Evolutionary conservation across 805 yeast genomes (phyloP).

Genomic region (Metschnikowia drakensbergensis): DNA sequence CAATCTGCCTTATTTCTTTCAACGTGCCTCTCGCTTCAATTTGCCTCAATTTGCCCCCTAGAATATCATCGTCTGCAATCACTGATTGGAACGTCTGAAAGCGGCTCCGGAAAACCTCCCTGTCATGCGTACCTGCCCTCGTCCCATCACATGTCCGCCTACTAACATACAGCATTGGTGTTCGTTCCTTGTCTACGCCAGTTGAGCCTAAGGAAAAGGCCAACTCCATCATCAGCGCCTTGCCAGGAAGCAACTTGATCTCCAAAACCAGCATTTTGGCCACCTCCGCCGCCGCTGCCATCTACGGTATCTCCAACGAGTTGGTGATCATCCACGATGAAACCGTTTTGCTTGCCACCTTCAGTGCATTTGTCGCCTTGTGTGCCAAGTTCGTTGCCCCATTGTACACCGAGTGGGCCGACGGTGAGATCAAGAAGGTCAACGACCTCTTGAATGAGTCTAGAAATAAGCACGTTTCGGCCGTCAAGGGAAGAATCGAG

Average conservation of each 20-base stretch:
- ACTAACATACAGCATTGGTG: conserved; percentile 49
- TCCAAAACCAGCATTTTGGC: conserved; percentile 95
- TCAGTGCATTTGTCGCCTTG: conserved; percentile 70
- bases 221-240: conserved; percentile 77
- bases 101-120: no score
- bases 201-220: conserved; percentile 91
- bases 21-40: no score
- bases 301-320: conserved; percentile 92
- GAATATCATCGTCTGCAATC: no score
- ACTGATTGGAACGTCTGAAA: no score
- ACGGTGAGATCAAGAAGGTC: conserved; percentile 77
- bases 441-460: conserved; percentile 79
- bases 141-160: conserved; percentile 11
- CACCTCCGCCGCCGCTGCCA: conserved; percentile 89
- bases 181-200: conserved; percentile 65
- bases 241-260: conserved; percentile 85
- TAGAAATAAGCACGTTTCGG: conserved; percentile 83
- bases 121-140: no score
- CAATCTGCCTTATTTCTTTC: no score
- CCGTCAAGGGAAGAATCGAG: conserved; percentile 88
- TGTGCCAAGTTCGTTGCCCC: conserved; percentile 90
- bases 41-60: no score
- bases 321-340: conserved; percentile 92
- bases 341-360: conserved; percentile 77
- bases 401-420: conserved; percentile 91